Base-by-base conservation (phyloP, 192 early-diverging fungal genomes). In the Jimgerdemannia lactiflua region DNA sequence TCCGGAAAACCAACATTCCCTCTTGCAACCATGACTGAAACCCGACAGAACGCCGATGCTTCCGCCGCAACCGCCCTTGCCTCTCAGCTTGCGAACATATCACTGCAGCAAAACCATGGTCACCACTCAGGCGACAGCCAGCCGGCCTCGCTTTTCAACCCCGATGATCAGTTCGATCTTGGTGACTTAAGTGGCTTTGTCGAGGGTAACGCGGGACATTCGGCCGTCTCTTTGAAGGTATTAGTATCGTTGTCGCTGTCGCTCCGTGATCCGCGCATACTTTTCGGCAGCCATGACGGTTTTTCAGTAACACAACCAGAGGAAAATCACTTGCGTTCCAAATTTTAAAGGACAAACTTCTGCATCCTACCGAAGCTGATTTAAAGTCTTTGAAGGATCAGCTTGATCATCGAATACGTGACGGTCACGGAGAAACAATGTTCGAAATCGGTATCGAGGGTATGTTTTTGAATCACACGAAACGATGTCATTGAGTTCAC, bases 391-490 rank as follows among this genome's bases (percentile, higher is more conserved):
- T 91, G 8, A 70, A 78, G 49, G 74, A 73, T 14, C 70, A 84
- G 65, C 54, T 94, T 17, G 69, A 64, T 7, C 44, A 71, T 14
- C 85, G 86, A 71, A 84, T 94, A 74, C 75, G 75, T 63, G 85
- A 88, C 69, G 89, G 86, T 40, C 77, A 82, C 29, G 95, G 95
- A 42, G 94, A 97, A 86, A 80, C 88, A 0, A 75, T 97, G 14
- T 83, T 96, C 40, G 94, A 94, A 78, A 79, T 95, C 65, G 94
- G 94, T 4, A 43, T 89, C 18, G 90, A 93, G 74, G 91, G 91
- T 92, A 82, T 17, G 39, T n/a, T 14, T 11, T 3, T 18, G 19
- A 6, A 10, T 6, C 39, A 40, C 39, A 66, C 39, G 68, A 41
- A 65, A 64, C 11, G 3, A 3, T 67, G 39, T 39, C 69, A 65